Conservation (phyloP, 306 rosid species). For the Leucaena leucocephala region DNA sequence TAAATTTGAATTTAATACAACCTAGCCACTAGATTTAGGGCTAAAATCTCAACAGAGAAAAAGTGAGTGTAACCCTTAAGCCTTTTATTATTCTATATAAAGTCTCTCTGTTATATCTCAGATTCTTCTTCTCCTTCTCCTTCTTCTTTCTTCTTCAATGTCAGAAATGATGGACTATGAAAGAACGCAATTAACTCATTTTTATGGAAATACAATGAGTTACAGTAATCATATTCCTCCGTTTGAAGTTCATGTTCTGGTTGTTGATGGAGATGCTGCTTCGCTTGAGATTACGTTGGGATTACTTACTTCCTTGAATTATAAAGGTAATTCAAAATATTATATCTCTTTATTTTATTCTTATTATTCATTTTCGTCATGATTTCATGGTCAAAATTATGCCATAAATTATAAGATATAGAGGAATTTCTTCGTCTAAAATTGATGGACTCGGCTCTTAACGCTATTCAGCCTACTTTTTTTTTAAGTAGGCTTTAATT, state of each 20-base stretch:
- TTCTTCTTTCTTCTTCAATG: not conserved
- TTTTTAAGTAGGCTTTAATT: too few species aligned
- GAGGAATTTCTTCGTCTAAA: too few species aligned
- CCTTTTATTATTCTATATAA: not conserved
- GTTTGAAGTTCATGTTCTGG: slow-evolving; percentile 23
- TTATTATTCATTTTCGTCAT: not conserved
- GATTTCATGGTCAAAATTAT: not conserved
- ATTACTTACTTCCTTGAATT: slow-evolving; percentile 33
- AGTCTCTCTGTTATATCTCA: not conserved
- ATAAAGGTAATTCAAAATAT: slow-evolving; percentile 23
- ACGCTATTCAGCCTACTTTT: too few species aligned
- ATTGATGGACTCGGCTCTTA: too few species aligned
- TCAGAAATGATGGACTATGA: not conserved
- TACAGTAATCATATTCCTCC: slow-evolving; percentile 9
- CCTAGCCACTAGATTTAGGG: too few species aligned
- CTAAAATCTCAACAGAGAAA: too few species aligned
- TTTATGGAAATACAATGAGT: not conserved
- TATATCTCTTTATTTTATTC: too few species aligned
- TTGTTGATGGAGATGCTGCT: slow-evolving; percentile 35
- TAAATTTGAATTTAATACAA: too few species aligned
- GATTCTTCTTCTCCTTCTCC: not conserved
- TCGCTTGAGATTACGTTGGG: slow-evolving; percentile 10
- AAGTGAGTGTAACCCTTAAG: not conserved
- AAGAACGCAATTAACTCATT: not conserved
- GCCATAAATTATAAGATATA: not conserved